Evolutionary conservation across 805 yeast species (phyloP).

Genomic region (Ogataea corticis): DNA sequence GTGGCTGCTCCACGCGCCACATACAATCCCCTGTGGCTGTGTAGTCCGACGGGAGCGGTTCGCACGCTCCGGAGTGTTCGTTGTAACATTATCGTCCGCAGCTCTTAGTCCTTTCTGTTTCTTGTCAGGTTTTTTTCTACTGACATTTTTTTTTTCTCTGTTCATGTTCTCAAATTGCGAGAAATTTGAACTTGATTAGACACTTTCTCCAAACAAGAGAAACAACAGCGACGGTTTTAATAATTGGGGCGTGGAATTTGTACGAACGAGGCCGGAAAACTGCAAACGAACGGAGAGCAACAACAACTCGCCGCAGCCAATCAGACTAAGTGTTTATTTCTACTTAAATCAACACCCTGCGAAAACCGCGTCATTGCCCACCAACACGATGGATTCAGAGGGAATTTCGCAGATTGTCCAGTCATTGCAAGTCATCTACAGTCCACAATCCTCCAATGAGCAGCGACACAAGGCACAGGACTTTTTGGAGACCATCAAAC

Average conservation of each 20-base stretch:
- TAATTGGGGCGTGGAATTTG: neutral
- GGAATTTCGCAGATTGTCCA: conserved; percentile 74
- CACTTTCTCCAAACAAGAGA: neutral
- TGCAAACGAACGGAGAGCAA: neutral
- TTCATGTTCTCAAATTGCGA: neutral
- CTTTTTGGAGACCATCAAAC: conserved; percentile 74
- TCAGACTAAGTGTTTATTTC: neutral
- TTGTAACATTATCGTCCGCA: neutral
- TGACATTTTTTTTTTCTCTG: neutral
- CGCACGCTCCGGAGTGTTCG: neutral
- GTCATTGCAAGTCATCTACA: conserved; percentile 76
- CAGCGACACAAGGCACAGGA: conserved; percentile 55
- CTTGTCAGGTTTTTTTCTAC: neutral
- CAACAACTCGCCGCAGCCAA: neutral
- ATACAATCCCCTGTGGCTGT: too few species aligned
- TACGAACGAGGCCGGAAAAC: neutral
- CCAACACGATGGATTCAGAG: conserved; percentile 54
- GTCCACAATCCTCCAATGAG: conserved; percentile 59
- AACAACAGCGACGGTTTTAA: neutral
- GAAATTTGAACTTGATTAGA: neutral
- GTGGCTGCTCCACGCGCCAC: too few species aligned
- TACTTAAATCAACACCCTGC: too few species aligned
- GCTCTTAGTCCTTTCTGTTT: neutral
- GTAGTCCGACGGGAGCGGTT: too few species aligned
- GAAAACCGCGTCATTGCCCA: neutral